Conservation (phyloP, 2,329 filamentous ascomycete species). For the Mycosphaerella arachidis region DNA sequence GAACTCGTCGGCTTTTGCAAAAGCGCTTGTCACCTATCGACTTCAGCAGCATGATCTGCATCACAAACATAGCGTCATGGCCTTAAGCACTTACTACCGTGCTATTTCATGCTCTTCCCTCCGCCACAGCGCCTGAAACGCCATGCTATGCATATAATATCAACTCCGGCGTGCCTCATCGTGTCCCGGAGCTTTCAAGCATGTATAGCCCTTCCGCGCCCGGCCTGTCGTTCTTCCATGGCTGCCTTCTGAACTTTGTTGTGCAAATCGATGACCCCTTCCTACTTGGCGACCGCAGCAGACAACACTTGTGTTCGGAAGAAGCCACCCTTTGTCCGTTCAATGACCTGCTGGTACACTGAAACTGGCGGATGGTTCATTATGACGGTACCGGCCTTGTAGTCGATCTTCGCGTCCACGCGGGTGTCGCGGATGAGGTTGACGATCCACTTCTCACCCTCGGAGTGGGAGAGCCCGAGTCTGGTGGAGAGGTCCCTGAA, state of each 20-base stretch:
- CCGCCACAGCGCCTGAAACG: slow-evolving; percentile 20
- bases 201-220: not conserved
- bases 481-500: slow-evolving; percentile 77
- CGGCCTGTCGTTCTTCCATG: not conserved
- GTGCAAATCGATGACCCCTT: not conserved
- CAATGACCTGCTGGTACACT: slow-evolving; percentile 98
- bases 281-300: slow-evolving; percentile 47
- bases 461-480: slow-evolving; percentile 84
- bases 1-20: no score
- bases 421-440: slow-evolving; percentile 97
- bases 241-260: not conserved
- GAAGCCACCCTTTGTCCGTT: slow-evolving; percentile 97
- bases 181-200: not conserved
- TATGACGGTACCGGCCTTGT: slow-evolving; percentile 94
- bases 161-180: slow-evolving; percentile 5
- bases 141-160: slow-evolving; percentile 22
- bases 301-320: slow-evolving; percentile 95
- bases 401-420: slow-evolving; percentile 98
- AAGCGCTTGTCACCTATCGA: not conserved
- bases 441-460: slow-evolving; percentile 99
- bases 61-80: slow-evolving; percentile 1
- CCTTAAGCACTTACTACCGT: not conserved
- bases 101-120: slow-evolving; percentile 1
- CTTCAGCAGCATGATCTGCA: not conserved
- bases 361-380: slow-evolving; percentile 99